A percentile compares a stretch with the other conserved stretches of the same genome.
phyloP scores from a whole-genome alignment of 139 green algal genomes.

The Coelastrella sp. region DNA sequence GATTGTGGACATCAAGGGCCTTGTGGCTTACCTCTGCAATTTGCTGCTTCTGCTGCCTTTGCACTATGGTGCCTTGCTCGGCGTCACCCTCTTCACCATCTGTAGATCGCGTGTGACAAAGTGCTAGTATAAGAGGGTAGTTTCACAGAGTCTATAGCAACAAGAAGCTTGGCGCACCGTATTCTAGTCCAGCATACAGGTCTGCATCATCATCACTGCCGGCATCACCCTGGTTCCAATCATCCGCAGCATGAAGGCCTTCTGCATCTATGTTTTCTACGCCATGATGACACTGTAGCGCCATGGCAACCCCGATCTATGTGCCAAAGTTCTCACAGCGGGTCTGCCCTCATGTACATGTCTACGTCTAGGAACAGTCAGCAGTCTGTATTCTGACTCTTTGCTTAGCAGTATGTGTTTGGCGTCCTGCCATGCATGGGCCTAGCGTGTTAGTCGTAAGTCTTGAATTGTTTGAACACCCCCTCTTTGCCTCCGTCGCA shows the following conservation, averaged over 20 bases:
- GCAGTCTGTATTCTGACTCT: no score
- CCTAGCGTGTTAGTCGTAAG: not conserved
- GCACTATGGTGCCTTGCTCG: slow-evolving; percentile 13
- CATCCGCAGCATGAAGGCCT: not conserved
- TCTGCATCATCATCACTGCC: slow-evolving; percentile 36
- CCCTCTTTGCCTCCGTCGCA: not conserved
- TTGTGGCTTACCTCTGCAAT: slow-evolving; percentile 11
- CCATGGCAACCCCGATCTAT: not conserved
- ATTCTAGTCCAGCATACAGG: slow-evolving; percentile 20
- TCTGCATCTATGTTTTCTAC: not conserved
- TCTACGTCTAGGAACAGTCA: no score
- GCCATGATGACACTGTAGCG: not conserved
- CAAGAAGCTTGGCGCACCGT: not conserved
- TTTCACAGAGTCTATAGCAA: not conserved
- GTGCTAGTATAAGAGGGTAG: not conserved
- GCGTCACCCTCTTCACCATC: not conserved
- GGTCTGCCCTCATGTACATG: no score
- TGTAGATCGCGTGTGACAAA: not conserved
- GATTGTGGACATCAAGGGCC: not conserved
- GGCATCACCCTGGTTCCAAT: not conserved
- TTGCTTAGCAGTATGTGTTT: not conserved
- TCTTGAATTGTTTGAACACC: not conserved
- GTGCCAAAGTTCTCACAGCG: no score
- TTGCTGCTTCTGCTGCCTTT: slow-evolving; percentile 21
- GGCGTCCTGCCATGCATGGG: no score